Conservation (phyloP, 176 grass and related monocot species). For the Chloris gayana region DNA sequence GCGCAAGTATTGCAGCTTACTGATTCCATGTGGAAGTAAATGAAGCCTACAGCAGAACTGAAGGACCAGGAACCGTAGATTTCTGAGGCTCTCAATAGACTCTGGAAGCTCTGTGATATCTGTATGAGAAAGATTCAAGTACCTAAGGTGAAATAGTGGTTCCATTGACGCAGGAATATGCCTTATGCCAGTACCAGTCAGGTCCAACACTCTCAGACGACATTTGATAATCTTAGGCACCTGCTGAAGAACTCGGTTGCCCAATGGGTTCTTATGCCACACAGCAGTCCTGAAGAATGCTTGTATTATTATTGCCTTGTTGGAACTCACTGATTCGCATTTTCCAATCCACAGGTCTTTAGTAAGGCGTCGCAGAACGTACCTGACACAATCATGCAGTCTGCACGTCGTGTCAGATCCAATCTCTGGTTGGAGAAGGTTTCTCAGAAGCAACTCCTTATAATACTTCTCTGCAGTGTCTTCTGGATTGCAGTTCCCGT, state of each 20-base stretch:
- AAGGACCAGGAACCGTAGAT: conserved; percentile 48
- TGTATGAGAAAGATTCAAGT: conserved; percentile 47
- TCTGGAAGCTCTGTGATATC: conserved; percentile 42
- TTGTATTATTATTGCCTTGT: background rate
- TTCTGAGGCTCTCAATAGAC: conserved; percentile 33
- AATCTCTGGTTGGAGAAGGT: conserved; percentile 34
- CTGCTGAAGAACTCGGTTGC: background rate
- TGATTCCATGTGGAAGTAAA: conserved; percentile 23
- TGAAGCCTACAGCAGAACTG: conserved; percentile 19
- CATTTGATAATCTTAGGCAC: background rate
- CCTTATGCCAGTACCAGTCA: conserved; percentile 20
- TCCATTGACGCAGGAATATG: conserved; percentile 40
- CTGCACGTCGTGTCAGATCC: background rate
- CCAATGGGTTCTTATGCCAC: conserved; percentile 25
- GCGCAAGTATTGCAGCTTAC: conserved; percentile 34
- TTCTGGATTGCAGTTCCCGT: conserved; percentile 20
- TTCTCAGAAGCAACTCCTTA: conserved; percentile 38
- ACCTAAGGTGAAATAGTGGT: conserved; percentile 41
- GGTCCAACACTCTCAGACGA: conserved; percentile 45
- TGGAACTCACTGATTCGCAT: background rate
- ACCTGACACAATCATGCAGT: conserved; percentile 37
- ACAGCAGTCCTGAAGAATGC: conserved; percentile 36
- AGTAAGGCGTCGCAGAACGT: conserved; percentile 26
- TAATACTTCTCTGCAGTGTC: conserved; percentile 37
- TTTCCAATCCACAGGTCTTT: background rate